Conservation (phyloP, 305 asterid species). For the Stenogyne calaminthoides region DNA sequence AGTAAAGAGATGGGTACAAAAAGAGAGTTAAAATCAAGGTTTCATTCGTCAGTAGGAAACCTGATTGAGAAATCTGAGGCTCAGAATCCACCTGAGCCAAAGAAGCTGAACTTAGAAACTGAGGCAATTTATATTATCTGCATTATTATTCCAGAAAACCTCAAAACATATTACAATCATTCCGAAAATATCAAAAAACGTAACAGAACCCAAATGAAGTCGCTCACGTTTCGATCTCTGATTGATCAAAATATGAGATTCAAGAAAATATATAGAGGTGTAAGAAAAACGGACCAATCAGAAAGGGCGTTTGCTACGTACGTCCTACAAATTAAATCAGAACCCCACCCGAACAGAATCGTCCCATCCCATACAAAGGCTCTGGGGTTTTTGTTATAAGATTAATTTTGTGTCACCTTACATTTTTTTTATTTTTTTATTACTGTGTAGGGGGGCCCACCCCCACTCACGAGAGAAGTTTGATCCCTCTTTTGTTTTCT, state of each 20-base stretch:
- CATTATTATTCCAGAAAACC: too few species aligned
- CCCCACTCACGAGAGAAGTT: slow-evolving; percentile 47
- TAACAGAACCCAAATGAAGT: background rate
- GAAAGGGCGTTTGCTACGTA: background rate
- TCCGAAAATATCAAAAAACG: too few species aligned
- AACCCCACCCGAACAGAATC: too few species aligned
- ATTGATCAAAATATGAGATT: slow-evolving; percentile 13
- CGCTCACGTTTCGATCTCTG: slow-evolving; percentile 37
- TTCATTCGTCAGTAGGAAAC: too few species aligned
- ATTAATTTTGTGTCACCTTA: slow-evolving; percentile 12
- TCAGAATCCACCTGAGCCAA: too few species aligned
- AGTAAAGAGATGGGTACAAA: too few species aligned
- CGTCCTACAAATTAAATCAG: too few species aligned
- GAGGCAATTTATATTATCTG: too few species aligned
- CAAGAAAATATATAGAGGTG: background rate
- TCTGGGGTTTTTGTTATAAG: background rate
- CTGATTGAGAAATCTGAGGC: too few species aligned
- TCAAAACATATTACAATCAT: too few species aligned
- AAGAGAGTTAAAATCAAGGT: too few species aligned
- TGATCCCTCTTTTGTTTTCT: slow-evolving; percentile 21
- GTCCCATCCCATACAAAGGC: slow-evolving; percentile 10
- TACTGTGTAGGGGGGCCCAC: slow-evolving; percentile 42
- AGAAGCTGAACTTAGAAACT: too few species aligned
- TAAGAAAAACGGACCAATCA: slow-evolving; percentile 20
- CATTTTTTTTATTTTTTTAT: background rate